These are phyloP conservation scores for Colletotrichum kahawae DNA, from an alignment of 2,329 filamentous ascomycete species.

Conservation along the genomic window DNA sequence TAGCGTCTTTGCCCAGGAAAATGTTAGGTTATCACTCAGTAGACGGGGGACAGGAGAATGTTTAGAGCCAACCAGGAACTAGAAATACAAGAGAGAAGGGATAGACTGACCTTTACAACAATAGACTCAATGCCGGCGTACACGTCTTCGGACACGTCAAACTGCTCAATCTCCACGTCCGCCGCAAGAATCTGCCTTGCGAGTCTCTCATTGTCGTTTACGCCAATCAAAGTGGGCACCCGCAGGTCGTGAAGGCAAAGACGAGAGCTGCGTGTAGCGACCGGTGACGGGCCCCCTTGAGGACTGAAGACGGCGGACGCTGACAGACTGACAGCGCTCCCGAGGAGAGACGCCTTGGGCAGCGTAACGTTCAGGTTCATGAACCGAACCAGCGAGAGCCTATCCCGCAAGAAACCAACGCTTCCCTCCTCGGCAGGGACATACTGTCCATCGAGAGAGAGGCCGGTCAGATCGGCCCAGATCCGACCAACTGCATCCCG, in stretches of 20 bases:
- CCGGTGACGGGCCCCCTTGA: not conserved
- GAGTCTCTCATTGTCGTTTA: slow-evolving; percentile 73
- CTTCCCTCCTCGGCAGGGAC: slow-evolving; percentile 14
- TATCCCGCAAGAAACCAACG: slow-evolving; percentile 31
- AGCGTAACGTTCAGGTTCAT: slow-evolving; percentile 61
- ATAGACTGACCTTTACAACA: slow-evolving; percentile 62
- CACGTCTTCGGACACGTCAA: slow-evolving; percentile 48
- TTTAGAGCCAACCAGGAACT: not conserved
- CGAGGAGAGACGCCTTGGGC: slow-evolving; percentile 73
- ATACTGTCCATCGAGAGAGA: slow-evolving; percentile 16
- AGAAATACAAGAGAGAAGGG: not conserved
- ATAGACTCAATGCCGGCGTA: slow-evolving; percentile 63
- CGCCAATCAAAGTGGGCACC: slow-evolving; percentile 72
- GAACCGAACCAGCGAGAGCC: slow-evolving; percentile 39
- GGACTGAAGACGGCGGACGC: slow-evolving; percentile 22
- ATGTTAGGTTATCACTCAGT: not conserved
- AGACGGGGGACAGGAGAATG: not conserved
- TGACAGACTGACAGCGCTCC: slow-evolving; percentile 60
- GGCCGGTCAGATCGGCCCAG: slow-evolving; percentile 36
- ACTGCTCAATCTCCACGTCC: slow-evolving; percentile 65
- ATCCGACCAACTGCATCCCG: slow-evolving; percentile 33
- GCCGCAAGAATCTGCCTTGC: slow-evolving; percentile 71
- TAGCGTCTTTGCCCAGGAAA: slow-evolving; percentile 47
- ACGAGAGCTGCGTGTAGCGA: slow-evolving; percentile 25
- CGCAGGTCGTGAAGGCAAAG: slow-evolving; percentile 62